These are phyloP conservation scores for Apiotrichum mycotoxinovorans DNA, from an alignment of 1,284 basidiomycete species.

Conservation along the genomic window DNA sequence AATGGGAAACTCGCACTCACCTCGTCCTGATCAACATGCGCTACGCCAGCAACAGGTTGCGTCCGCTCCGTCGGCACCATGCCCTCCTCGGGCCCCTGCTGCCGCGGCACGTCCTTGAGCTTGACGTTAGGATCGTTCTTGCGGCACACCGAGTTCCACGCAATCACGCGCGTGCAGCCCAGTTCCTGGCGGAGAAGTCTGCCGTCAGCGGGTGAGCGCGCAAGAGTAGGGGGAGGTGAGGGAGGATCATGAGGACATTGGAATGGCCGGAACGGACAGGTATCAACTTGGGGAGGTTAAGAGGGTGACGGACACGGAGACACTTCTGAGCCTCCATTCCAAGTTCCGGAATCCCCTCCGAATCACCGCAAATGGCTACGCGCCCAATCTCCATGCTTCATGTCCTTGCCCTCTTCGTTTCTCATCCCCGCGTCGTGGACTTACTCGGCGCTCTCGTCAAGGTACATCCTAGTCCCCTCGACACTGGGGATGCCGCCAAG, in stretches of 20 bases:
- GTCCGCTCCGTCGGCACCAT: conserved; percentile 23
- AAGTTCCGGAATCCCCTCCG: too few species aligned
- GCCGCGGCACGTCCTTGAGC: conserved; percentile 22
- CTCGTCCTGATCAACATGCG: conserved; percentile 41
- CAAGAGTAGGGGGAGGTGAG: not conserved
- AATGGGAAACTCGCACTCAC: conserved; percentile 13
- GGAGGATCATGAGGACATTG: too few species aligned
- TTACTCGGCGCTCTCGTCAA: conserved; percentile 30
- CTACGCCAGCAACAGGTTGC: conserved; percentile 31
- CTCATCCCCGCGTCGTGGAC: conserved; percentile 6
- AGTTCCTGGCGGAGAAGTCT: conserved; percentile 26
- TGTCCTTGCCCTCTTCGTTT: not conserved
- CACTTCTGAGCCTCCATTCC: too few species aligned
- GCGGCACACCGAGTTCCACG: conserved; percentile 36
- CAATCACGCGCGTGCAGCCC: conserved; percentile 33
- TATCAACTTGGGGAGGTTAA: too few species aligned
- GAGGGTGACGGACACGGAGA: too few species aligned
- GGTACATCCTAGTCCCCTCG: conserved; percentile 30
- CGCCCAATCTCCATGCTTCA: too few species aligned
- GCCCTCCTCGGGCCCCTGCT: conserved; percentile 28
- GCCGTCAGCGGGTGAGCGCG: not conserved
- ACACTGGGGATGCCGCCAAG: conserved; percentile 21
- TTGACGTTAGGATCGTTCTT: conserved; percentile 19
- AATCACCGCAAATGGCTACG: too few species aligned
- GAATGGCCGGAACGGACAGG: too few species aligned